Evolutionary conservation across 371 early-diverging fungal species (phyloP), one percentile per base, ranked within the genome.

Genomic region (Mortierella sp.): DNA sequence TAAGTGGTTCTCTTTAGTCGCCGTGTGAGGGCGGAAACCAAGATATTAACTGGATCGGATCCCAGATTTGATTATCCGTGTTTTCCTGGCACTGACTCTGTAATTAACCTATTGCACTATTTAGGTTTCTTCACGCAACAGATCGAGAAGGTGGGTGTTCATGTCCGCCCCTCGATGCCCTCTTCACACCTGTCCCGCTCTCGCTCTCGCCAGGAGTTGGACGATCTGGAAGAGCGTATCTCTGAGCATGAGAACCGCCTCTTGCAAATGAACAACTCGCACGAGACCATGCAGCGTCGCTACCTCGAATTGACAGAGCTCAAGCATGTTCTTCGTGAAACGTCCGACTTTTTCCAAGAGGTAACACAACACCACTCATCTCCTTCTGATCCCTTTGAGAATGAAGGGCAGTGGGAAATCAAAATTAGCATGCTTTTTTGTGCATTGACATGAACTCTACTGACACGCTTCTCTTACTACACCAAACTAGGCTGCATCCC

Each of bases 191-290:
- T 86, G 72, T 89, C 92, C 21, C 93, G 95, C 57, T 93, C 96
- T 14, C 93, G 97, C 46, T 93, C 96, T 19, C 96, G 96, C 54
- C 96, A 96, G 83, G 98, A 98, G 86, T 92, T 99, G 71, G 98
- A 98, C 87, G 98, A 98, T 73, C 91, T 99, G 71, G 98, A 98
- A 81, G 95, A 93, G 79, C 90, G 90, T n/a, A 89, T 99, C 61
- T 90, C 87, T 40, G 95, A 96, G 72, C 93, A 95, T 82, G 98
- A 98, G 88, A 88, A 81, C 64, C 94, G 97, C 44, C 91, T 98
- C 50, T 83, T 90, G 70, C 94, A 97, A 83, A 95, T 99, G 95
- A 98, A 97, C 83, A 89, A 89, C 44, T 94, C 96, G 34, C 94
- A 97, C 88, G 97, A 96, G 82, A 93, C 92, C 26, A 93, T 99